Evolutionary conservation across 129 eudicot species (phyloP).

Genomic region (Flaveria linearis): DNA sequence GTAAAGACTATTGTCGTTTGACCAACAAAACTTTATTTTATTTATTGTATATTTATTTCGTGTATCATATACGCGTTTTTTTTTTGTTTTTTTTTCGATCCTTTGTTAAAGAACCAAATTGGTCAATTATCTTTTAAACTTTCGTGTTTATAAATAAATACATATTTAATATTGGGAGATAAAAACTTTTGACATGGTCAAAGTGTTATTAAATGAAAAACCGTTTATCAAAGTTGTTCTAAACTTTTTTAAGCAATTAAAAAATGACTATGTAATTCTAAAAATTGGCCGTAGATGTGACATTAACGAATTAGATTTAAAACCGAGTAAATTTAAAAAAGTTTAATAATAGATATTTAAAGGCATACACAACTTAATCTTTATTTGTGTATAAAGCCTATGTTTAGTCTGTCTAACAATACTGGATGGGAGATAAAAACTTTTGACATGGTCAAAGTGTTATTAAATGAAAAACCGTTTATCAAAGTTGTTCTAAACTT

Average conservation of each 20-base stretch:
- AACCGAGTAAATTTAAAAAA: no score
- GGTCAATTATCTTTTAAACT: neutral
- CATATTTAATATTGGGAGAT: neutral
- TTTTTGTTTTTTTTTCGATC: neutral
- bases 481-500: no score
- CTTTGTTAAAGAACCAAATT: neutral
- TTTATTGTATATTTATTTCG: no score
- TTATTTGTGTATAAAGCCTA: no score
- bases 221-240: neutral
- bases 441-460: neutral
- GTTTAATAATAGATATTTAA: no score
- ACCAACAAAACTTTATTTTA: constrained; percentile 16
- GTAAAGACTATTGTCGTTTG: constrained; percentile 23
- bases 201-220: neutral
- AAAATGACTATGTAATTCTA: neutral
- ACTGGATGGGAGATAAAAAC: neutral
- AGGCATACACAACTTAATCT: no score
- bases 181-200: neutral
- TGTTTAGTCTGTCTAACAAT: no score
- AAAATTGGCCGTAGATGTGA: neutral
- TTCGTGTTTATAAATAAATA: neutral
- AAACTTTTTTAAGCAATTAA: no score
- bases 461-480: neutral
- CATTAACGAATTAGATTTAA: no score
- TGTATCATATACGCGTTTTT: neutral